Percentiles rank a stretch among this genome's conserved stretches.
These are phyloP conservation scores for Oryza longistaminata DNA, from an alignment of 176 grass and related monocot species.

Conservation along the genomic window DNA sequence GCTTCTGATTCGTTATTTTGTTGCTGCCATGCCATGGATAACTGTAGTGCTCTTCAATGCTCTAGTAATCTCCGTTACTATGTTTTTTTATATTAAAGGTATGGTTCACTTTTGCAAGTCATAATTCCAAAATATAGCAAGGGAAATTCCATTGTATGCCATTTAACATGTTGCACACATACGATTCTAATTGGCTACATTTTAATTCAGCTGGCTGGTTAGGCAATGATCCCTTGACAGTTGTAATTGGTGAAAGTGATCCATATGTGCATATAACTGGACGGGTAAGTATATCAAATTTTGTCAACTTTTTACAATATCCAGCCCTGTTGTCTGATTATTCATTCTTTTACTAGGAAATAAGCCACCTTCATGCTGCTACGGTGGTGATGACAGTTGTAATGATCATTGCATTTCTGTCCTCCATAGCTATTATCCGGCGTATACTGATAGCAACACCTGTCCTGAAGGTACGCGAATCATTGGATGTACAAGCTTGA, in stretches of 20 bases:
- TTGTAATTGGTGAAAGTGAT: conserved; percentile 91
- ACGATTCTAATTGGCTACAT: conserved; percentile 18
- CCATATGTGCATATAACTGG: conserved; percentile 87
- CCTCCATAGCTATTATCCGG: conserved; percentile 79
- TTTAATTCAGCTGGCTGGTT: conserved; percentile 89
- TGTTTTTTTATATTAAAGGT: conserved; percentile 98
- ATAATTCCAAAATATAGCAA: conserved; percentile 8
- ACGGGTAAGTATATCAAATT: conserved; percentile 49
- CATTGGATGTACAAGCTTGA: conserved; percentile 17
- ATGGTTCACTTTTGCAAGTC: neutral
- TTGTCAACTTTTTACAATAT: conserved; percentile 13
- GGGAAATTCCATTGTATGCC: neutral
- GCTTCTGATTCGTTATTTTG: conserved; percentile 96
- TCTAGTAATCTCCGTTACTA: conserved; percentile 90
- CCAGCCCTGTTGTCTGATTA: conserved; percentile 32
- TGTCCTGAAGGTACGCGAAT: conserved; percentile 74
- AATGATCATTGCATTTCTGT: conserved; percentile 89
- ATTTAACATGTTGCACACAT: conserved; percentile 8
- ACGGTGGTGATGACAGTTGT: conserved; percentile 87
- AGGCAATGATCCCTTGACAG: conserved; percentile 82
- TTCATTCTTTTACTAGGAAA: conserved; percentile 58
- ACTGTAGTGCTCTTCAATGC: conserved; percentile 92
- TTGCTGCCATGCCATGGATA: conserved; percentile 97
- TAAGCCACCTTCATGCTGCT: conserved; percentile 74
- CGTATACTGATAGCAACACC: conserved; percentile 89